Evolutionary conservation across 805 yeast genomes (phyloP).

Genomic region (Sungouiella thailandica): DNA sequence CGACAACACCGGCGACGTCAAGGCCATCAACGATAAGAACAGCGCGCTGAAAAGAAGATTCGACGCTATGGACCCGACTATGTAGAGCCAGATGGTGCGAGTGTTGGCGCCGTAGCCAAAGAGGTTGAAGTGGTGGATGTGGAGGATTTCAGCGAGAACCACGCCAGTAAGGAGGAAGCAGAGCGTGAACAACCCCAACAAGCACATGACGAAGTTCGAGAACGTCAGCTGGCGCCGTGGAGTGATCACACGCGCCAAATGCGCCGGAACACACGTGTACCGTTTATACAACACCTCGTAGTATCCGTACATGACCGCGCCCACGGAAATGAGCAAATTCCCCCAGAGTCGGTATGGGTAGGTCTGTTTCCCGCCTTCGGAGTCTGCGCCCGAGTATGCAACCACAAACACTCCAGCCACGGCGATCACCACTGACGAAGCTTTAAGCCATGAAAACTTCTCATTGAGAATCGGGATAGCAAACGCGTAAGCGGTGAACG

Average conservation of each 20-base stretch:
- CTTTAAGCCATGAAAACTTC: slow-evolving; percentile 56
- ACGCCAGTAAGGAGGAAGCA: slow-evolving; percentile 45
- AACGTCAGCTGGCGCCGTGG: slow-evolving; percentile 71
- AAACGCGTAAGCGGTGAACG: slow-evolving; percentile 82
- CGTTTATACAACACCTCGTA: slow-evolving; percentile 82
- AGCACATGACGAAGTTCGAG: slow-evolving; percentile 69
- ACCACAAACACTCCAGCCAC: slow-evolving; percentile 72
- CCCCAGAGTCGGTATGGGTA: slow-evolving; percentile 66
- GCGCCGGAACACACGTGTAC: slow-evolving; percentile 66
- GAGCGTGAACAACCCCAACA: slow-evolving; percentile 58
- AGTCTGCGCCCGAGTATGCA: slow-evolving; percentile 54
- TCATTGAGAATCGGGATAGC: slow-evolving; percentile 74
- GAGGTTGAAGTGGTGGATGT: slow-evolving; percentile 53
- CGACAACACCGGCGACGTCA: slow-evolving; percentile 81
- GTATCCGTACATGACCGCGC: slow-evolving; percentile 74
- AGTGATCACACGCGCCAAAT: slow-evolving; percentile 36
- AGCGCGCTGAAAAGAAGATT: slow-evolving; percentile 68
- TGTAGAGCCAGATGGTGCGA: slow-evolving; percentile 38
- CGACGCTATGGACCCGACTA: slow-evolving; percentile 50
- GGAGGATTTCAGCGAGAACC: slow-evolving; percentile 45
- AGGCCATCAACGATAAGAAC: slow-evolving; percentile 72
- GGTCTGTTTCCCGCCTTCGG: slow-evolving; percentile 16
- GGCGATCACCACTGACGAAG: slow-evolving; percentile 65
- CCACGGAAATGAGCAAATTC: slow-evolving; percentile 62
- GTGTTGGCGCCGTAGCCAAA: slow-evolving; percentile 41